phyloP scores from a whole-genome alignment of 768 basidiomycete species.

The Lentinula sp. region DNA sequence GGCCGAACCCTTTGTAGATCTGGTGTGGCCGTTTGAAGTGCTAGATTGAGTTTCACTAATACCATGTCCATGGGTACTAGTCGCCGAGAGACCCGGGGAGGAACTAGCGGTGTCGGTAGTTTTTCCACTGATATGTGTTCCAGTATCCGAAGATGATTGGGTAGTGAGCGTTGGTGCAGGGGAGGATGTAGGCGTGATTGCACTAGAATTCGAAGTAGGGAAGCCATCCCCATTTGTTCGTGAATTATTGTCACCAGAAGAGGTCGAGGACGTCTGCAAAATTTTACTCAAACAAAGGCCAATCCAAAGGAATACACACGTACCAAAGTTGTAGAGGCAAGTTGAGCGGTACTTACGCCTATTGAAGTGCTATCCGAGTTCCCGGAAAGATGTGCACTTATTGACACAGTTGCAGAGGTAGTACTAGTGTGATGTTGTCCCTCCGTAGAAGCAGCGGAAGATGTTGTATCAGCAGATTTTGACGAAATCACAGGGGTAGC shows the following conservation, averaged over 20 bases:
- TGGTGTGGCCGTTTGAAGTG: no score
- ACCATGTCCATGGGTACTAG: background rate
- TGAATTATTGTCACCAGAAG: background rate
- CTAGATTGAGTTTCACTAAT: no score
- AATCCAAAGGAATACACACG: background rate
- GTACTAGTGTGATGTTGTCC: background rate
- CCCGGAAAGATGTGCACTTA: no score
- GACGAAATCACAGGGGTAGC: background rate
- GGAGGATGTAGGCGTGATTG: background rate
- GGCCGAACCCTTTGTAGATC: no score
- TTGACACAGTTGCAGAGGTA: background rate
- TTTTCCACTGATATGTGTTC: background rate
- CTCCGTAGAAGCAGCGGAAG: background rate
- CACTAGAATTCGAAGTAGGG: background rate
- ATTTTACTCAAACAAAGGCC: background rate
- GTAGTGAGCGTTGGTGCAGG: background rate
- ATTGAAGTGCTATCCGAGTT: background rate
- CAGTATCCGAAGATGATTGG: background rate
- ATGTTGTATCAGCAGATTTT: background rate
- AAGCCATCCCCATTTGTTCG: background rate
- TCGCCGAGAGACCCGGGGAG: background rate
- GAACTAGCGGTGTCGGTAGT: background rate
- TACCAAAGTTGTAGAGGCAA: background rate
- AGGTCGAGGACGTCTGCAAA: background rate
- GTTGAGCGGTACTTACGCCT: background rate